Conservation (phyloP, 2,329 filamentous ascomycete species). For the Aureobasidium sp. region DNA sequence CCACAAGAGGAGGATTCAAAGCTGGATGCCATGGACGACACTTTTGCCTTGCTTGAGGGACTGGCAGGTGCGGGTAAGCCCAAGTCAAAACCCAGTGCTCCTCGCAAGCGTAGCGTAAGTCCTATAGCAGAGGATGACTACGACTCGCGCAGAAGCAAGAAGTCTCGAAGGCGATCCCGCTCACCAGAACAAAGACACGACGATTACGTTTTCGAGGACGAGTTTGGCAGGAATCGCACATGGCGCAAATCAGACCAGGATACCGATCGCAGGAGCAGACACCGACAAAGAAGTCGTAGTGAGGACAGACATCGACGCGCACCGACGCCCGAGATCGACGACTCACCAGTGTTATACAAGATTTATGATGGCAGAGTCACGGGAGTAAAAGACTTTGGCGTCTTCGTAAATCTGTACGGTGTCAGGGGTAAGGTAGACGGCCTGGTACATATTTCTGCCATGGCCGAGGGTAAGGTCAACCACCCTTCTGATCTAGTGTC, state of each 20-base stretch:
- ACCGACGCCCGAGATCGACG: slow-evolving; percentile 70
- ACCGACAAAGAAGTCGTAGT: slow-evolving; percentile 35
- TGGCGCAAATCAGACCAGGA: slow-evolving; percentile 36
- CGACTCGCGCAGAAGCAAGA: slow-evolving; percentile 30
- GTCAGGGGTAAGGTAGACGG: slow-evolving; percentile 87
- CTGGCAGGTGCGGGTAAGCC: slow-evolving; percentile 59
- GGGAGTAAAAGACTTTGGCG: slow-evolving; percentile 90
- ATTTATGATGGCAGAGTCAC: slow-evolving; percentile 86
- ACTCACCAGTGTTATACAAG: slow-evolving; percentile 74
- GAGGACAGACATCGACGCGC: slow-evolving; percentile 59
- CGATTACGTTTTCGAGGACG: slow-evolving; percentile 52
- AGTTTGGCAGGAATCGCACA: slow-evolving; percentile 47
- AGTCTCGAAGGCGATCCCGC: slow-evolving; percentile 38
- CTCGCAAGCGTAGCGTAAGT: slow-evolving; percentile 54
- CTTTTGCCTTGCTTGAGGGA: slow-evolving; percentile 82
- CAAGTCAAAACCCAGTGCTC: slow-evolving; percentile 38
- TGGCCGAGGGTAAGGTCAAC: slow-evolving; percentile 79
- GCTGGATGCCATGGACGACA: slow-evolving; percentile 77
- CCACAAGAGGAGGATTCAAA: slow-evolving; percentile 36
- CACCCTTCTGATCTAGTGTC: slow-evolving; percentile 84
- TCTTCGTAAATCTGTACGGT: slow-evolving; percentile 85
- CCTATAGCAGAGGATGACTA: slow-evolving; percentile 39
- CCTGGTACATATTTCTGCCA: slow-evolving; percentile 85
- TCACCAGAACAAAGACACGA: slow-evolving; percentile 49
- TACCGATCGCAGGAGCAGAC: slow-evolving; percentile 39